phyloP scores from a whole-genome alignment of 129 eudicot species.

The Deinandra increscens region DNA sequence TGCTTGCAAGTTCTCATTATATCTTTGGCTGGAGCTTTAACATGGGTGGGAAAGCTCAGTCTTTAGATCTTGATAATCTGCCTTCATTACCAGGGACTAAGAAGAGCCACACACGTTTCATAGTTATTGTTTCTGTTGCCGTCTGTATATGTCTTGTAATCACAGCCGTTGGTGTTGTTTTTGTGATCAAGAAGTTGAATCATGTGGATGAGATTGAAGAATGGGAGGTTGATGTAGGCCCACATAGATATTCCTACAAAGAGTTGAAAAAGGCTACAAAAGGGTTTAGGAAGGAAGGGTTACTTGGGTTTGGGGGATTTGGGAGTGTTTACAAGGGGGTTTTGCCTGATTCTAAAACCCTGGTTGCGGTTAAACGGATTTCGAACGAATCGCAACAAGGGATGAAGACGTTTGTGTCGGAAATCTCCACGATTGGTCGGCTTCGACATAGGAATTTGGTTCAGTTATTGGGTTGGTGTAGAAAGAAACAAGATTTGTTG shows the following conservation, averaged over 20 bases:
- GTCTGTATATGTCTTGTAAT: slow-evolving; percentile 28
- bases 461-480: slow-evolving; percentile 12
- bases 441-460: slow-evolving; percentile 9
- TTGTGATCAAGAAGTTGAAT: slow-evolving; percentile 41
- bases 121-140: slow-evolving; percentile 41
- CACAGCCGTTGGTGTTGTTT: slow-evolving; percentile 32
- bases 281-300: slow-evolving; percentile 61
- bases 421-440: not conserved
- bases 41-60: slow-evolving; percentile 48
- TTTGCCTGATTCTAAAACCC: not conserved
- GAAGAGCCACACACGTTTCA: slow-evolving; percentile 36
- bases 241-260: slow-evolving; percentile 66
- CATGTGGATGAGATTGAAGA: slow-evolving; percentile 63
- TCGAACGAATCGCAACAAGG: not conserved
- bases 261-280: slow-evolving; percentile 75
- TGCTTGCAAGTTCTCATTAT: slow-evolving; percentile 80
- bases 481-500: not conserved
- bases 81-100: slow-evolving; percentile 50
- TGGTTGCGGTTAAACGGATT: slow-evolving; percentile 2
- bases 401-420: slow-evolving; percentile 12
- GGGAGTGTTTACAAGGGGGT: slow-evolving; percentile 18
- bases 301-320: slow-evolving; percentile 79
- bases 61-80: slow-evolving; percentile 53
- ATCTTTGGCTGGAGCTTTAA: slow-evolving; percentile 80
- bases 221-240: slow-evolving; percentile 82